A percentile compares a stretch with the other conserved stretches of the same genome.
Conservation (phyloP, 129 eudicot species). For the Arctium minus region DNA sequence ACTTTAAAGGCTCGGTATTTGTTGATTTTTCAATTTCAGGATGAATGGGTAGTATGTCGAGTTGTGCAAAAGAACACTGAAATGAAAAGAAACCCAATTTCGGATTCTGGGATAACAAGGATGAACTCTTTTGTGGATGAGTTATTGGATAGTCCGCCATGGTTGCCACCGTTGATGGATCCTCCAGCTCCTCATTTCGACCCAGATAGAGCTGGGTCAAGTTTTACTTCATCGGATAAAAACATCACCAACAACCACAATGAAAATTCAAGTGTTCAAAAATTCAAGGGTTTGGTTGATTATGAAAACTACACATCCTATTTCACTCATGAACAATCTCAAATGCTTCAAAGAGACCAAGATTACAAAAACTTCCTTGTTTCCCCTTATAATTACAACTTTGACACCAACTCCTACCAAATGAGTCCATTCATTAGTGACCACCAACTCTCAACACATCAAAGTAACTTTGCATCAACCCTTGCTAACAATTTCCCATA, state of each 20-base stretch:
- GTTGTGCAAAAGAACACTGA: conserved; percentile 54
- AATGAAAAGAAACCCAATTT: conserved; percentile 28
- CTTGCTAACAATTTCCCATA: conserved; percentile 25
- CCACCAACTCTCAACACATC: conserved; percentile 1
- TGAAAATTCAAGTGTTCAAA: conserved; percentile 2
- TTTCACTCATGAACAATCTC: conserved; percentile 27
- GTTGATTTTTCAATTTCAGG: conserved; percentile 27
- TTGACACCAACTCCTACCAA: conserved; percentile 29
- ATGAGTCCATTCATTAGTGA: conserved; percentile 20
- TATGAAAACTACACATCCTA: conserved; percentile 24
- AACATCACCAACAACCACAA: conserved; percentile 11
- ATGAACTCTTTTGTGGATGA: conserved; percentile 62
- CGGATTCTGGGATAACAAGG: conserved; percentile 21
- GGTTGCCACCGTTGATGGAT: conserved; percentile 57
- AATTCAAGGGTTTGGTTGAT: conserved; percentile 27
- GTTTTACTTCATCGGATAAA: conserved; percentile 11
- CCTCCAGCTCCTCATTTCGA: conserved; percentile 12
- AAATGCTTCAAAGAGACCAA: conserved; percentile 19
- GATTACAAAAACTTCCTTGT: conserved; percentile 35
- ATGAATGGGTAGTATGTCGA: conserved; percentile 77
- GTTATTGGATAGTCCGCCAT: conserved; percentile 39
- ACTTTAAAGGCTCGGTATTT: neutral
- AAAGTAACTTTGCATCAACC: conserved; percentile 14
- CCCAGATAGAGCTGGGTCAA: conserved; percentile 9
- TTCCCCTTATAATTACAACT: conserved; percentile 21